Evolutionary conservation across 116 monocot species (phyloP).

Genomic region (Papilionanthe hybrid): DNA sequence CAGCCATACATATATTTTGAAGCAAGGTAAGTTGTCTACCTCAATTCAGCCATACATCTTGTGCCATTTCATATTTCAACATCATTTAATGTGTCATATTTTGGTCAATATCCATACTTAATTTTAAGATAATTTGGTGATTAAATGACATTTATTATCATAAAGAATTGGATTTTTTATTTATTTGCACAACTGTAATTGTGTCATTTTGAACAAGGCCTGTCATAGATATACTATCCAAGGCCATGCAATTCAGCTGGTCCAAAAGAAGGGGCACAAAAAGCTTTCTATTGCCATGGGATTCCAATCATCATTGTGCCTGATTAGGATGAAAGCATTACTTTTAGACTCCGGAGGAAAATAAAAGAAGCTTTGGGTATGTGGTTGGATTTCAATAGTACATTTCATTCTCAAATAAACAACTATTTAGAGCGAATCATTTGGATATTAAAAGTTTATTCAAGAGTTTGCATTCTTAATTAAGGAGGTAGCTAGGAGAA

Average conservation of each 20-base stretch:
- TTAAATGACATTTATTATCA: not conserved
- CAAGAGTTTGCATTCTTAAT: too few relatives aligned
- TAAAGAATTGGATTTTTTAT: not conserved
- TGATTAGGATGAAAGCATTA: too few relatives aligned
- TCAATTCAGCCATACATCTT: not conserved
- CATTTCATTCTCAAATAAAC: too few relatives aligned
- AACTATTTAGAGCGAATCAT: too few relatives aligned
- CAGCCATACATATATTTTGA: not conserved
- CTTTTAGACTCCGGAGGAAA: too few relatives aligned
- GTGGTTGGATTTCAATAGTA: too few relatives aligned
- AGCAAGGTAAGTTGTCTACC: not conserved
- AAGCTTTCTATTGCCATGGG: not conserved
- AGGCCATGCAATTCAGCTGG: not conserved
- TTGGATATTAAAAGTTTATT: too few relatives aligned
- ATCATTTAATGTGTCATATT: not conserved
- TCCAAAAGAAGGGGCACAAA: not conserved
- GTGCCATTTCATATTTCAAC: not conserved
- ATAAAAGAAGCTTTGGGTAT: too few relatives aligned
- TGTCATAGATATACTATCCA: not conserved
- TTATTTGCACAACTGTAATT: not conserved
- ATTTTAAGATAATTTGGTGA: not conserved
- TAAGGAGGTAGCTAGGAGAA: too few relatives aligned
- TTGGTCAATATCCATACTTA: too few relatives aligned
- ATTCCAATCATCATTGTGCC: too few relatives aligned
- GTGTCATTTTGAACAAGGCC: not conserved